Base-by-base conservation (phyloP, 257 asterid genomes). In the Solanum rostratum region DNA sequence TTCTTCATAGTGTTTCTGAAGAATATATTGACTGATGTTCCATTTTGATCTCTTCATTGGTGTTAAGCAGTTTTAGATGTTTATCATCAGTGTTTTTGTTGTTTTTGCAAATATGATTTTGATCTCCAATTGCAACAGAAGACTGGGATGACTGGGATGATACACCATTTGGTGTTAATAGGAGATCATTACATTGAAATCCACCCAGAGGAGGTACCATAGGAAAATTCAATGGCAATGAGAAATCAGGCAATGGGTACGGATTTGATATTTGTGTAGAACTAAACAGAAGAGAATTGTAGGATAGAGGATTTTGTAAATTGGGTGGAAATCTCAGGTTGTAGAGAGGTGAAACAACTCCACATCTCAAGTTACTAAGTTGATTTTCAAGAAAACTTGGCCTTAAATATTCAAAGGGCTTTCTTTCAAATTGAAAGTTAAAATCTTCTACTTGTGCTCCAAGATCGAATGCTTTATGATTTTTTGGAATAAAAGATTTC, bases 381-480 rank as follows among this genome's bases (percentile, higher is more conserved):
- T 86, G 88, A 74, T 81, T 90, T 22, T 86, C 92, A 50, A 90
- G 85, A 53, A 91, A 83, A 81, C 78, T 86, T 45, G 90, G 52
- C 65, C 90, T 83, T 86, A 86, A 66, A 53, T 89, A 79, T 9
- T 89, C 94, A 15, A 80, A 79, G 54, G 92, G 89, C 63, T 91
- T 89, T 82, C 87, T 84, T 70, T 90, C 91, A 79, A 88, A 74
- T 84, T 91, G 94, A 20, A 89, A 62, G 4, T 90, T 87, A 30
- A 89, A 87, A 53, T 91, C 93, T 80, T 91, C 93, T 53, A 88
- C 78, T 22, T 82, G 91, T 62, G 87, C 88, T 29, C 88, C 91
- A 3, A 85, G 55, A 69, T 84, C 88, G 27, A 89, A 27, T 16
- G 39, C 12, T 12, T 43, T 76, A 0, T 79, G 76, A 18, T 73